These are phyloP conservation scores for Usnea hakonensis DNA, from an alignment of 495 filamentous ascomycete genomes.

Conservation along the genomic window DNA sequence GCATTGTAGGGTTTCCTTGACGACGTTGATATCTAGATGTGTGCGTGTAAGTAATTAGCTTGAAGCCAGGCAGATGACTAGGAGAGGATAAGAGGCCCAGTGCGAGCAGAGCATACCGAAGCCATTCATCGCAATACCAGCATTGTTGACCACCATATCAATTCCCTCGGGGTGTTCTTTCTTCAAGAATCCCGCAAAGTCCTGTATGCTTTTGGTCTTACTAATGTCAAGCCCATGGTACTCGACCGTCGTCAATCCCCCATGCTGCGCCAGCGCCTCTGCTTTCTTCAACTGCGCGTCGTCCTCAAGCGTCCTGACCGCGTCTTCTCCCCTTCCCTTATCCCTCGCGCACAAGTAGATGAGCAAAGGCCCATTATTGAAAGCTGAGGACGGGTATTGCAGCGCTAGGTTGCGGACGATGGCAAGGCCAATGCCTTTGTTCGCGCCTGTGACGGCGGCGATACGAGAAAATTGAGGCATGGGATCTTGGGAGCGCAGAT, in stretches of 20 bases:
- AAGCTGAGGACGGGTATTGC: constrained; percentile 39
- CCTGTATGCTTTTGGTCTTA: constrained; percentile 32
- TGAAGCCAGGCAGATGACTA: not conserved
- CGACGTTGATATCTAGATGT: constrained; percentile 36
- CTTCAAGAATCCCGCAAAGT: constrained; percentile 34
- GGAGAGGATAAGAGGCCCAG: not conserved
- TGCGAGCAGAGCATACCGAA: constrained; percentile 22
- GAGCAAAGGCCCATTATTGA: constrained; percentile 37
- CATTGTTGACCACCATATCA: constrained; percentile 46
- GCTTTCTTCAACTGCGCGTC: constrained; percentile 37
- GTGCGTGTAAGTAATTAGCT: not conserved
- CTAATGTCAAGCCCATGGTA: constrained; percentile 40
- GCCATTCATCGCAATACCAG: constrained; percentile 34
- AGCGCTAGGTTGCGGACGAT: constrained; percentile 30
- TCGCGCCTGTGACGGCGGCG: constrained; percentile 23
- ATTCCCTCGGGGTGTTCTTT: constrained; percentile 40
- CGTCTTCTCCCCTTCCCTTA: constrained; percentile 33
- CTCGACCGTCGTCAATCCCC: constrained; percentile 37
- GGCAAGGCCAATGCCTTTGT: constrained; percentile 25
- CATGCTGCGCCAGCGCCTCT: constrained; percentile 34
- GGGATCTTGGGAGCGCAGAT: not conserved
- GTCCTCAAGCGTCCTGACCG: constrained; percentile 30
- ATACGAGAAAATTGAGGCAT: constrained; percentile 12
- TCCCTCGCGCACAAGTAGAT: constrained; percentile 48
- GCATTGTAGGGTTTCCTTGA: constrained; percentile 37